Evolutionary conservation across 805 yeast genomes (phyloP), one percentile per base, ranked within the genome.

Genomic region (Myxozyma lipomycoides): DNA sequence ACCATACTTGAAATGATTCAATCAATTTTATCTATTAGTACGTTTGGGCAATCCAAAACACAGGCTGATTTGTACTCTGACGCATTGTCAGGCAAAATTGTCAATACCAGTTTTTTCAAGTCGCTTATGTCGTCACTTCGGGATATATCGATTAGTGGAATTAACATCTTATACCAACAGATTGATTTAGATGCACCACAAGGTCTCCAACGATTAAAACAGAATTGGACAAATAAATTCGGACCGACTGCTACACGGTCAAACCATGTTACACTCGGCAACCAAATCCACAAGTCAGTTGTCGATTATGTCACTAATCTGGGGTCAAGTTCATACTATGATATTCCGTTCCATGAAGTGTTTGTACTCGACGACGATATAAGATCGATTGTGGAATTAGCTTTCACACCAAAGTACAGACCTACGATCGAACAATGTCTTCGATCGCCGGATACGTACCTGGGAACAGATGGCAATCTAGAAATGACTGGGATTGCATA

Each of bases 261-360:
- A 17, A 38, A 45, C 15, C 55, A 53, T 28, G 17, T 21, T 12
- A 21, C 30, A n/a, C 34, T 53, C 6, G 43, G 43, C 45, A 4
- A 38, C 22, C 15, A 46, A 45, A 21, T 37, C 49, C 22, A 35
- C 1, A 19, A 28, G 17, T 26, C 32, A 17, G 41, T 36, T 22
- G 21, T 48, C 6, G 18, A 30, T 7, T 25, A 36, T 18, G 23
- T 26, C 24, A 7, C 40, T 32, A 21, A 43, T 19, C 34, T 22
- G 7, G 35, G 25, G 12, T n/a, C 19, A 23, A n/a, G 22, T 5
- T 45, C 56, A 21, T 47, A 38, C 18, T 17, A 42, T 19, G 45
- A 48, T 7, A 48, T 52, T 18, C 42, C 45, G 12, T 55, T 55
- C 28, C 43, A 45, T 21, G 59, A 55, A 22, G 28, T 52, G 12